Evolutionary conservation across 2,329 filamentous ascomycete species (phyloP).

Genomic region (Ascosphaera aggregata): DNA sequence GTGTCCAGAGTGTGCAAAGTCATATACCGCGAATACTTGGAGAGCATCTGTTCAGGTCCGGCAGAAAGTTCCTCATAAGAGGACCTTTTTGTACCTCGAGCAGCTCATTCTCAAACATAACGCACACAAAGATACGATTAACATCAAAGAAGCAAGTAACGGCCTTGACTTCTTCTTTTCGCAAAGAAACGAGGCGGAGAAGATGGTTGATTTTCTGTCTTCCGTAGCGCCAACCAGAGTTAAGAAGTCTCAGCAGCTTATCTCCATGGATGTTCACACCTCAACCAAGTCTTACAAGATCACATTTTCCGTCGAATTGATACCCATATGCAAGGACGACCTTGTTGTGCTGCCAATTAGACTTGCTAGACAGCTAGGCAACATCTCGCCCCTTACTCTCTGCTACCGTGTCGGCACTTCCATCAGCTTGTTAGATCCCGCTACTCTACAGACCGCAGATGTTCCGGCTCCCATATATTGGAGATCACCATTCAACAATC

Average conservation of each 20-base stretch:
- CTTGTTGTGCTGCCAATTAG: constrained; percentile 81
- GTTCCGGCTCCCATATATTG: constrained; percentile 68
- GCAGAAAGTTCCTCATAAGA: constrained; percentile 92
- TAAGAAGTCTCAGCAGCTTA: constrained; percentile 79
- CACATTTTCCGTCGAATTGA: constrained; percentile 65
- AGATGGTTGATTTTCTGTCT: constrained; percentile 73
- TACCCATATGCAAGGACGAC: constrained; percentile 95
- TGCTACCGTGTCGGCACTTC: constrained; percentile 78
- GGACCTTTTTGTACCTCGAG: constrained; percentile 63
- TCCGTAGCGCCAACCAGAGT: constrained; percentile 56
- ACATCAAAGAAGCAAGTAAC: constrained; percentile 92
- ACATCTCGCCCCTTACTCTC: constrained; percentile 65
- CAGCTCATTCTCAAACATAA: constrained; percentile 89
- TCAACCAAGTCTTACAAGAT: constrained; percentile 88
- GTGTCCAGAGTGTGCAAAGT: constrained; percentile 87
- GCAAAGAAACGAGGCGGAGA: constrained; percentile 72
- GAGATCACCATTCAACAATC: constrained; percentile 62
- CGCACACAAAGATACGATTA: constrained; percentile 81
- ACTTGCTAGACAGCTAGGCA: constrained; percentile 65
- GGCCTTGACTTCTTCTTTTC: constrained; percentile 93
- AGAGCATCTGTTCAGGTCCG: constrained; percentile 80
- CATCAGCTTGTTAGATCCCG: constrained; percentile 72
- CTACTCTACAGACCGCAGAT: constrained; percentile 76
- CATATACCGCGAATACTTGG: constrained; percentile 93
- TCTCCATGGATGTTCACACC: constrained; percentile 89